Conservation (phyloP, 83 land plant species). For the Picea mariana region DNA sequence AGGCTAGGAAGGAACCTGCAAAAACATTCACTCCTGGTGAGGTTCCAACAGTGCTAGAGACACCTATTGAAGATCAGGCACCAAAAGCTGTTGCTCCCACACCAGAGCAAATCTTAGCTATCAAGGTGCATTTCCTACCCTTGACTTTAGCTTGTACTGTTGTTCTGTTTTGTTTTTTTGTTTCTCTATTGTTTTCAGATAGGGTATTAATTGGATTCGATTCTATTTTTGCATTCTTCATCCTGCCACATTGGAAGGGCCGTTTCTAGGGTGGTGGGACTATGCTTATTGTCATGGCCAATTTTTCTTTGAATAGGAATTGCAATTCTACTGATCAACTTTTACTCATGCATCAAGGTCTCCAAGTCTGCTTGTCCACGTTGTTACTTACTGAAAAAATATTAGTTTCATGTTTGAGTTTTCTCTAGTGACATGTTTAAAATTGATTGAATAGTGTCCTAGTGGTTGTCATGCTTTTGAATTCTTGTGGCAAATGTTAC, state of each 20-base stretch:
- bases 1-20: slow-evolving; percentile 47
- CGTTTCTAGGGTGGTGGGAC: background rate
- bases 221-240: too few relatives aligned
- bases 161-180: background rate
- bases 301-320: background rate
- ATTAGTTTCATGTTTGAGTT: background rate
- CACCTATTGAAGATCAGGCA: slow-evolving; percentile 40
- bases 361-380: too few relatives aligned
- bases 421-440: background rate
- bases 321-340: too few relatives aligned
- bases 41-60: slow-evolving; percentile 32
- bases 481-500: background rate
- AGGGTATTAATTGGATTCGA: too few relatives aligned
- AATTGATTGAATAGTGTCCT: background rate
- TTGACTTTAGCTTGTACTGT: background rate
- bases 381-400: too few relatives aligned
- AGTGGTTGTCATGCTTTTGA: background rate
- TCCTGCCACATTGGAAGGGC: too few relatives aligned
- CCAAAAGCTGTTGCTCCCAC: slow-evolving; percentile 72
- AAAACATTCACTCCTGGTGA: slow-evolving; percentile 85
- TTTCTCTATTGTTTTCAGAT: too few relatives aligned
- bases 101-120: slow-evolving; percentile 88
- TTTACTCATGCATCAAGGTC: too few relatives aligned
- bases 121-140: slow-evolving; percentile 59
- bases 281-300: background rate